Evolutionary conservation across 148 eudicot genomes (phyloP).

Genomic region (Euryodendron excelsum): DNA sequence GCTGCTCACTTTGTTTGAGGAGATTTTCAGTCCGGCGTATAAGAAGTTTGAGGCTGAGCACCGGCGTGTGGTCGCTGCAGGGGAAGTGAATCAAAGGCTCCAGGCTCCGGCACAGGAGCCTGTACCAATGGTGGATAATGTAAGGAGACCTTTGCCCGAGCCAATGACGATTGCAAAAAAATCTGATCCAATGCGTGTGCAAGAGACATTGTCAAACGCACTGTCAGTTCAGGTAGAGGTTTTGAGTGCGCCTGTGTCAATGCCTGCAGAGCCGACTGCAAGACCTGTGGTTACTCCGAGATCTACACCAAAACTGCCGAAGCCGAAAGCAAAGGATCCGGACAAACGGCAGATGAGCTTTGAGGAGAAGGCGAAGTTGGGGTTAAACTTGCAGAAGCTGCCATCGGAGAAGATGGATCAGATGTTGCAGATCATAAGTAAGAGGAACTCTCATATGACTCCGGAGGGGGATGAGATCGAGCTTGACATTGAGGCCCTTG

Average conservation of each 20-base stretch:
- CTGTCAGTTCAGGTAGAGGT: not conserved
- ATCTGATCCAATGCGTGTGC: not conserved
- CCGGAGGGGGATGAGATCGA: conserved; percentile 90
- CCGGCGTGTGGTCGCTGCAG: not conserved
- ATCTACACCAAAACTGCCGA: conserved; percentile 46
- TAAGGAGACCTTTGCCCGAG: not conserved
- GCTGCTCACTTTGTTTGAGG: conserved; percentile 49
- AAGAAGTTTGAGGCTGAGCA: conserved; percentile 30
- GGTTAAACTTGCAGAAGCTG: conserved; percentile 47
- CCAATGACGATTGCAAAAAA: not conserved
- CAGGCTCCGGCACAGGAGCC: too few species aligned
- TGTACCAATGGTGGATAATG: not conserved
- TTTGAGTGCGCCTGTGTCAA: not conserved
- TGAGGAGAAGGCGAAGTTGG: conserved; percentile 75
- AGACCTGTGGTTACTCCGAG: conserved; percentile 19
- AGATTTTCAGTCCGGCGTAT: conserved; percentile 43
- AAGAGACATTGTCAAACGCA: not conserved
- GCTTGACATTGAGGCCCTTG: conserved; percentile 82
- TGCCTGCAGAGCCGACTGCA: conserved; percentile 13
- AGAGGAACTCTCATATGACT: conserved; percentile 61
- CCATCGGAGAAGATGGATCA: conserved; percentile 81
- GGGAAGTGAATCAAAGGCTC: too few species aligned
- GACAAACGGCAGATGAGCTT: conserved; percentile 68
- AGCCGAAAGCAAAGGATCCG: conserved; percentile 75
- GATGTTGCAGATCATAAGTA: conserved; percentile 68